phyloP scores from a whole-genome alignment of 2,329 filamentous ascomycete species.

The Botryotinia globosa region DNA sequence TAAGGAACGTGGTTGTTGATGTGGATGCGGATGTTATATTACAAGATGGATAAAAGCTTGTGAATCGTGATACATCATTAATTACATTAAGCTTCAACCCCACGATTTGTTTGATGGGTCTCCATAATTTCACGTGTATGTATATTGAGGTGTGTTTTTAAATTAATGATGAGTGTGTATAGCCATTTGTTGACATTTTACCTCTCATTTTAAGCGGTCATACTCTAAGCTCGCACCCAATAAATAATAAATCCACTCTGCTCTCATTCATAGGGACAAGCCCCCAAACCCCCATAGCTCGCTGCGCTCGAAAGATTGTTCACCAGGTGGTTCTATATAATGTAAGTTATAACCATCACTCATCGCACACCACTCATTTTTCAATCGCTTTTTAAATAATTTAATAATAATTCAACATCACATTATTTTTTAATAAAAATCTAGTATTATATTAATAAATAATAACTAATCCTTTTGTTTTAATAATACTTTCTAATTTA shows the following conservation, averaged over 20 bases:
- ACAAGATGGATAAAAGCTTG: not conserved
- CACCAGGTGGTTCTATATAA: no score
- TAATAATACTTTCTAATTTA: no score
- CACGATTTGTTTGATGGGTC: not conserved
- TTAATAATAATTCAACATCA: no score
- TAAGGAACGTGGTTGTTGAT: not conserved
- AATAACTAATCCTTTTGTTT: no score
- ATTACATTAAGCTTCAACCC: constrained; percentile 4
- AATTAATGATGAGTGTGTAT: not conserved
- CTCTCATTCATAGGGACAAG: not conserved
- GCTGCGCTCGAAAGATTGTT: not conserved
- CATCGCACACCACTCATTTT: no score
- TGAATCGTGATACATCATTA: not conserved
- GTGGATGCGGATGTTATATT: not conserved
- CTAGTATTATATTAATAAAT: no score
- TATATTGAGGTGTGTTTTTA: not conserved
- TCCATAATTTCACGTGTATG: not conserved
- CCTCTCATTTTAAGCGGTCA: not conserved
- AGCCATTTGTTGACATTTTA: not conserved
- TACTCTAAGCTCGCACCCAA: not conserved
- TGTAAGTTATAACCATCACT: no score
- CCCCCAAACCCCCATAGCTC: not conserved
- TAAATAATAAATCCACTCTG: not conserved
- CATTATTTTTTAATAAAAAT: no score
- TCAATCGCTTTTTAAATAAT: no score